Conservation (phyloP, 805 yeast species). For the Yamadazyma olivae region DNA sequence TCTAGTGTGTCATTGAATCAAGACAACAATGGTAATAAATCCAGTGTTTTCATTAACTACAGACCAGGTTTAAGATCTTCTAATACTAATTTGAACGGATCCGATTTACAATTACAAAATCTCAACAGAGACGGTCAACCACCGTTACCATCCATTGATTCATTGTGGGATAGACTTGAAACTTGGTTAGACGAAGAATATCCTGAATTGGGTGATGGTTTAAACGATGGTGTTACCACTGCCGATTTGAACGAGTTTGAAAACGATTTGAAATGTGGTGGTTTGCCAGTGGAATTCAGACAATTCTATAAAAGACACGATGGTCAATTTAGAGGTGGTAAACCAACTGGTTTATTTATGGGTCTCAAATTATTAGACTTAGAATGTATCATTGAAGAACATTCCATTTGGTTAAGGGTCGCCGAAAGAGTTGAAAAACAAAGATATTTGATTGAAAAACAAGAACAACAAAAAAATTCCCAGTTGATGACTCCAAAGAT, state of each 20-base stretch:
- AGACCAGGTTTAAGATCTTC: conserved; percentile 45
- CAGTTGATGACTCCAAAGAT: conserved; percentile 4
- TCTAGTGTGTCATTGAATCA: conserved; percentile 24
- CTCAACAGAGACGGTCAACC: conserved; percentile 47
- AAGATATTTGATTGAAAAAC: conserved; percentile 26
- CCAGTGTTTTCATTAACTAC: conserved; percentile 24
- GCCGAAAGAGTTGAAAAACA: conserved; percentile 39
- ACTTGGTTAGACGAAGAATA: conserved; percentile 43
- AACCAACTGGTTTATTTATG: conserved; percentile 44
- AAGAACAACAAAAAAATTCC: conserved; percentile 12
- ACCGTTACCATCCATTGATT: conserved; percentile 45
- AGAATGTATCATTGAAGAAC: conserved; percentile 41
- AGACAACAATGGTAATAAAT: conserved; percentile 12
- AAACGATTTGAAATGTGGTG: conserved; percentile 40
- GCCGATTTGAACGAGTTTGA: conserved; percentile 47
- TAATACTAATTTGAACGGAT: conserved; percentile 29
- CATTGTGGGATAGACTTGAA: conserved; percentile 43
- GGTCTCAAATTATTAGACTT: conserved; percentile 42
- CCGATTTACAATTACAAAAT: conserved; percentile 44
- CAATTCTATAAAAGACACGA: conserved; percentile 45
- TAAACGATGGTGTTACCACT: conserved; percentile 42
- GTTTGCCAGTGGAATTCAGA: conserved; percentile 43
- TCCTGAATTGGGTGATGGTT: conserved; percentile 42
- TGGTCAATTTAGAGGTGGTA: conserved; percentile 44
- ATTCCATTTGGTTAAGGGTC: conserved; percentile 40